phyloP scores from a whole-genome alignment of 257 asterid genomes.

The Primulina huaijiensis region DNA sequence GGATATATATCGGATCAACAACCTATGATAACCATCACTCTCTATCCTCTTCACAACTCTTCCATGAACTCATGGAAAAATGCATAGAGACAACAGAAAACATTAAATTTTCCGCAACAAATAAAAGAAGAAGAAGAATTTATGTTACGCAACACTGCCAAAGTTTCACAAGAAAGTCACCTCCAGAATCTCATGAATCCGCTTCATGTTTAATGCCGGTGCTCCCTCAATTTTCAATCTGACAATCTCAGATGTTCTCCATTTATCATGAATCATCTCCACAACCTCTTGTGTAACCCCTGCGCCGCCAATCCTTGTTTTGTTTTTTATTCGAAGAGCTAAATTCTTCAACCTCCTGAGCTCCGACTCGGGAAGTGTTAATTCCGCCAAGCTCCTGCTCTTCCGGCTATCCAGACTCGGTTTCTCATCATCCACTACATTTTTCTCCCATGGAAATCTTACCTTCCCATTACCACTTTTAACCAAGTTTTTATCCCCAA shows the following conservation, averaged over 20 bases:
- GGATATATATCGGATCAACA: conserved; percentile 5
- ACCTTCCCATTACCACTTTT: conserved; percentile 38
- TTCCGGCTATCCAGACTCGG: conserved; percentile 51
- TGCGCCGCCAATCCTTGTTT: conserved; percentile 41
- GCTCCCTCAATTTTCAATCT: conserved; percentile 87
- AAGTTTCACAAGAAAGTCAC: conserved; percentile 36
- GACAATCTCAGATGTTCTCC: conserved; percentile 80
- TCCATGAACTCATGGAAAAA: conserved; percentile 9
- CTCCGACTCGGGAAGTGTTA: conserved; percentile 51
- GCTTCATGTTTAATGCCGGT: conserved; percentile 91
- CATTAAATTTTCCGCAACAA: conserved; percentile 7
- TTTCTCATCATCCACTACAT: conserved; percentile 30
- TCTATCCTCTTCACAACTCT: neutral
- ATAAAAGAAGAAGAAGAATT: neutral
- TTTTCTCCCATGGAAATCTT: conserved; percentile 87
- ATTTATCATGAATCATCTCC: conserved; percentile 71
- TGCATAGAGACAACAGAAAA: conserved; percentile 1
- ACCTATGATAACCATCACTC: neutral
- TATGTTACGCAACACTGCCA: neutral
- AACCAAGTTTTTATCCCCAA: conserved; percentile 52
- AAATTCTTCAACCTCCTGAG: conserved; percentile 39
- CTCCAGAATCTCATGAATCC: conserved; percentile 86
- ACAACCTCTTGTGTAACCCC: conserved; percentile 74
- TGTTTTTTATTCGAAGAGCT: conserved; percentile 44
- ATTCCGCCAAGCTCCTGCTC: conserved; percentile 45